Evolutionary conservation across 345 rosid species (phyloP).

Genomic region (Moricandia arvensis): DNA sequence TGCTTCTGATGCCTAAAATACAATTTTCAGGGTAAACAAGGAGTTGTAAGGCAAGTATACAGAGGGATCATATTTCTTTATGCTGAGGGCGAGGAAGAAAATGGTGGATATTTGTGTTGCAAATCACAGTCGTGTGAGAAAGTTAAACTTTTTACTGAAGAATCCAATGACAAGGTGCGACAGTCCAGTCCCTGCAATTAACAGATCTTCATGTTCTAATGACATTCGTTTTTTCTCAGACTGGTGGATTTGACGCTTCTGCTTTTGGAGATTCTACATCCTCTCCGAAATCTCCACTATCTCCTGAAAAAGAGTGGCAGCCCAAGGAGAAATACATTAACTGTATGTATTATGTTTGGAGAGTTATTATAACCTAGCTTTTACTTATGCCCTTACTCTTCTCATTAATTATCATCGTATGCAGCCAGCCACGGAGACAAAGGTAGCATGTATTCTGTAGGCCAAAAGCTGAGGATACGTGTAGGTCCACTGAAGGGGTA

Average conservation of each 20-base stretch:
- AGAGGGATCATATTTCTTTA: constrained; percentile 70
- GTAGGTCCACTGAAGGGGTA: constrained; percentile 95
- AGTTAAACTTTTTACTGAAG: constrained; percentile 50
- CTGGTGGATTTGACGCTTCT: constrained; percentile 48
- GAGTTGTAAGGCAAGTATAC: constrained; percentile 79
- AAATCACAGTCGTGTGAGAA: constrained; percentile 78
- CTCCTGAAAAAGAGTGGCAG: constrained; percentile 55
- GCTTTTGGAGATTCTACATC: constrained; percentile 60
- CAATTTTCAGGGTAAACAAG: constrained; percentile 76
- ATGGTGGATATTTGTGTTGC: constrained; percentile 83
- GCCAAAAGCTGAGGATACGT: constrained; percentile 88
- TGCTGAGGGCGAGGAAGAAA: constrained; percentile 67
- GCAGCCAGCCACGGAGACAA: constrained; percentile 73
- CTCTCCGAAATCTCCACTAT: constrained; percentile 82
- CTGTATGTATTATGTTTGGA: constrained; percentile 63
- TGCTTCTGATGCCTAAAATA: constrained; percentile 9
- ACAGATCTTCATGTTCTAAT: constrained; percentile 12
- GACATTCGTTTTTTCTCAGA: constrained; percentile 43
- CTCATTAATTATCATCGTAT: constrained; percentile 35
- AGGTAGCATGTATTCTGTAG: constrained; percentile 68
- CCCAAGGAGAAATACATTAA: constrained; percentile 37
- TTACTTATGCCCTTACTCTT: neutral
- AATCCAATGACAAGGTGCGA: constrained; percentile 57
- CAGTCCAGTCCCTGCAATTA: neutral
- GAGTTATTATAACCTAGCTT: neutral